phyloP scores from a whole-genome alignment of 345 rosid species.

The Melaleuca alternifolia region DNA sequence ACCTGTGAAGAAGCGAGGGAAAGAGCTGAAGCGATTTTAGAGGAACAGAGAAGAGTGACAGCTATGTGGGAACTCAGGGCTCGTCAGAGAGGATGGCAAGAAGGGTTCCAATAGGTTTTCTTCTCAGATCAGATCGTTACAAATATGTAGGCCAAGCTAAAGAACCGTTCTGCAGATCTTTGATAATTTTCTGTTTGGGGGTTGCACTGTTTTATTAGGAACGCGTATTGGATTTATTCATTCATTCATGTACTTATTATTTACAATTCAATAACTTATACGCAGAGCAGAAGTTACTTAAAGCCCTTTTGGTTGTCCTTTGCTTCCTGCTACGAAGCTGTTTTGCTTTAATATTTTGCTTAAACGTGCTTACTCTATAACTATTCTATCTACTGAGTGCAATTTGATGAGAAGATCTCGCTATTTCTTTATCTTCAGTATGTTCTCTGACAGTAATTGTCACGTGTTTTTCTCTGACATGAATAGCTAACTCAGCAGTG shows the following conservation, averaged over 20 bases:
- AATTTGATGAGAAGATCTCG: background rate
- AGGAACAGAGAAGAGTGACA: conserved; percentile 30
- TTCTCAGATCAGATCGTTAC: background rate
- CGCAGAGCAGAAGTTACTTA: background rate
- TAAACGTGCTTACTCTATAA: background rate
- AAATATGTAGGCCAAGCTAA: background rate
- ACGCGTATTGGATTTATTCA: background rate
- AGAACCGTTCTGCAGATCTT: background rate
- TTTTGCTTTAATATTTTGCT: background rate
- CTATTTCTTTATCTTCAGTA: background rate
- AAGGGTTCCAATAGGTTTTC: background rate
- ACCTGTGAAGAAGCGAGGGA: conserved; percentile 65
- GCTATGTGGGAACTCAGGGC: conserved; percentile 22
- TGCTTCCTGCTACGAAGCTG: background rate
- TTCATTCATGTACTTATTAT: background rate
- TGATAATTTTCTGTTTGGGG: background rate
- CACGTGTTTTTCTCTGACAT: background rate
- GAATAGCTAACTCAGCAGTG: background rate
- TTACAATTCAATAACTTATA: background rate
- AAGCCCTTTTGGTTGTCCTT: background rate
- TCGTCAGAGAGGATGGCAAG: conserved; percentile 15
- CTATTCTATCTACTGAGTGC: background rate
- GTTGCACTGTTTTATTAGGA: background rate
- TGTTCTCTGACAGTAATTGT: background rate
- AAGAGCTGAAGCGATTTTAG: conserved; percentile 37